Evolutionary conservation across 1,284 basidiomycete species (phyloP).

Genomic region (Leccinum angustisporum): DNA sequence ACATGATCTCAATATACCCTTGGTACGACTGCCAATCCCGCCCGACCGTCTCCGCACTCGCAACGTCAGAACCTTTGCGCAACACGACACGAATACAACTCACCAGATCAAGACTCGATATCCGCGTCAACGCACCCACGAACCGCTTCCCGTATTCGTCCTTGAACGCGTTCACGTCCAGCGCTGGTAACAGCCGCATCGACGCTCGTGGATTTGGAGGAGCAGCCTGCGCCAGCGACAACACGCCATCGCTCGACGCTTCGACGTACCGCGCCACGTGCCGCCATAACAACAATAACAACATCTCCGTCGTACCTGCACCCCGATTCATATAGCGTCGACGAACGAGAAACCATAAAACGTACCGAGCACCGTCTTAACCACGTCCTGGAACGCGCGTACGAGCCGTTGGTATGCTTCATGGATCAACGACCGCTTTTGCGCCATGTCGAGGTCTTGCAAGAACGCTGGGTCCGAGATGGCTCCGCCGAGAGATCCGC

Average conservation of each 20-base stretch:
- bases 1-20: constrained; percentile 70
- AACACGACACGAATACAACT: not conserved
- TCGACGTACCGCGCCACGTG: constrained; percentile 71
- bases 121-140: constrained; percentile 47
- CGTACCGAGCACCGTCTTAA: constrained; percentile 56
- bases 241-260: constrained; percentile 33
- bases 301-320: constrained; percentile 77
- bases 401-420: constrained; percentile 57
- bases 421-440: constrained; percentile 63
- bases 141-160: constrained; percentile 55
- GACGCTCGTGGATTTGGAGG: constrained; percentile 40
- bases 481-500: constrained; percentile 64
- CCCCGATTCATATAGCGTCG: not conserved
- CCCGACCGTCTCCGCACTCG: constrained; percentile 38
- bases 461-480: constrained; percentile 55
- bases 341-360: not conserved
- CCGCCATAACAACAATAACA: constrained; percentile 83
- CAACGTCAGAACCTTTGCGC: not conserved
- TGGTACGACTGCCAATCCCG: constrained; percentile 60
- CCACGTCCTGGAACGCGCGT: constrained; percentile 43
- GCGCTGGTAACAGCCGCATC: constrained; percentile 54
- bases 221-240: constrained; percentile 1
- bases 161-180: constrained; percentile 53
- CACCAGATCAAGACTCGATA: constrained; percentile 45
- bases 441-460: constrained; percentile 64